Evolutionary conservation across 495 filamentous ascomycete genomes (phyloP).

Genomic region (Aspergillus sclerotiicarbonarius): DNA sequence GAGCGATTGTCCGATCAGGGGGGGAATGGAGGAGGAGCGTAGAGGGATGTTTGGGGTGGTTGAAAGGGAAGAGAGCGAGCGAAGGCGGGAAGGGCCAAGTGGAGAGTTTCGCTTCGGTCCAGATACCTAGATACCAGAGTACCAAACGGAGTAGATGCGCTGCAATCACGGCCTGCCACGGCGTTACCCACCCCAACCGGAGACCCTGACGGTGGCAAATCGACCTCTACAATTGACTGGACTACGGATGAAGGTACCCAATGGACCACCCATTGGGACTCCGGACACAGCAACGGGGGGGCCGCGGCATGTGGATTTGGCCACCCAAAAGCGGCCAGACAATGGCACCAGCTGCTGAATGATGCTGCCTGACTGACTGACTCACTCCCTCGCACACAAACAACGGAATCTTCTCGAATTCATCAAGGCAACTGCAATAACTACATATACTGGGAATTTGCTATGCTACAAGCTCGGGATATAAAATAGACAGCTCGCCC

Average conservation of each 20-base stretch:
- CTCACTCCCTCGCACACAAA: neutral
- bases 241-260: neutral
- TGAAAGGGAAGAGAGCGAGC: constrained; percentile 8
- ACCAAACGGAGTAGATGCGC: neutral
- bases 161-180: too few species aligned
- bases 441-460: constrained; percentile 44
- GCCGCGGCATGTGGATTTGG: constrained; percentile 20
- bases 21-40: neutral
- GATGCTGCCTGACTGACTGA: constrained; percentile 14
- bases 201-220: neutral
- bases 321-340: constrained; percentile 14
- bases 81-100: constrained; percentile 13
- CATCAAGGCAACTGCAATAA: constrained; percentile 24
- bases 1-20: neutral
- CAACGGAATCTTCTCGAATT: constrained; percentile 2
- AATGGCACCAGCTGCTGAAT: neutral
- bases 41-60: neutral
- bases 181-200: too few species aligned
- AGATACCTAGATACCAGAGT: neutral
- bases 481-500: constrained; percentile 22
- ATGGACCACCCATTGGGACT: neutral
- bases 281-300: neutral
- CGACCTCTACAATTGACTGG: neutral
- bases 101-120: constrained; percentile 11
- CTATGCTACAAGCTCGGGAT: constrained; percentile 31